Base-by-base conservation (phyloP, 2,329 filamentous ascomycete genomes). In the Elsinoe fawcettii region DNA sequence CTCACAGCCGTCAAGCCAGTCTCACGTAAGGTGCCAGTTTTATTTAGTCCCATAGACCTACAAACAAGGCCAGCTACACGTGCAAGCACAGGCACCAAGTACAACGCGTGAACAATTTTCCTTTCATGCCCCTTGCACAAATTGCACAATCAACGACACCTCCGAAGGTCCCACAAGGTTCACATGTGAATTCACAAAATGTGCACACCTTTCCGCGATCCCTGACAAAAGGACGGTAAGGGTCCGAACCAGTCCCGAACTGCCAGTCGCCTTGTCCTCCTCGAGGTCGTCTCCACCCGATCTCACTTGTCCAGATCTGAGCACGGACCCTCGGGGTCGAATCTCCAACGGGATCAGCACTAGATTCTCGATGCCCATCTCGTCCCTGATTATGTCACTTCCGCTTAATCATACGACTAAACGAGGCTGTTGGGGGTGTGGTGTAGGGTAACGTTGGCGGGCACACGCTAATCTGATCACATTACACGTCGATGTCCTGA, bases 291-390 rank as follows among this genome's bases (percentile, higher is more conserved):
- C 46, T 51, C 30, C 25, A 51, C 46, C 22, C 41, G 46, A 51
- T 53, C 49, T 53, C 49, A 53, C 34, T 37, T 53, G 30, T 53
- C 32, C 30, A 30, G 20, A 39, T 34, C 30, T 34, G 49, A 23
- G 49, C 49, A 53, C 49, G 49, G 49, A 53, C 34, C 6, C 12
- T 53, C 18, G n/a, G 32, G 32, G 49, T 53, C 46, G 7, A 32
- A 34, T 53, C 49, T 53, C 49, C 49, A 53, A 53, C 20, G 32
- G 22, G 41, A 46, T 46, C 41, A 18, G 9, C 41, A 12, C 34
- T 37, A n/a, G 4, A 3, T n/a, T 12, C 14, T 37, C 14, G 34
- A 5, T 37, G 34, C 9, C 4, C 34, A 37, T 37, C 34, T 12
- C 34, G 14, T 37, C 34, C 34, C 14, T 14, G 34, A 14, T 37